Evolutionary conservation across 164 flowering plant genomes (phyloP), one percentile per base, ranked within the genome.

Genomic region (Macadamia tetraphylla): DNA sequence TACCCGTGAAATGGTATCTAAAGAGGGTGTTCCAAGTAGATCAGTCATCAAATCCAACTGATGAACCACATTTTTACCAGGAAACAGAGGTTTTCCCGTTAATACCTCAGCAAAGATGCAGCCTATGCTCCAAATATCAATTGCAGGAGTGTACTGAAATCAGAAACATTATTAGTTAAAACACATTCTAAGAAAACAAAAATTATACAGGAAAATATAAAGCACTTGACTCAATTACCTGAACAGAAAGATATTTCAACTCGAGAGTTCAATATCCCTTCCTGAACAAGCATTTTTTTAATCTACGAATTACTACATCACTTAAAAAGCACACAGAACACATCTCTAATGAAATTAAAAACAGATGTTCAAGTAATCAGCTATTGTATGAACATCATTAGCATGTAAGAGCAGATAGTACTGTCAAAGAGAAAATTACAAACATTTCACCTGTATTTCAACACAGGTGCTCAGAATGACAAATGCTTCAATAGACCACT

Each of bases 11-110:
- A 87, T 81, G 60, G 84, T 81, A 59, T 87, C 89, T 15, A 70
- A 46, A 55, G 85, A 69, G 44, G 91, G 91, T 58, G 86, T 77
- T 51, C 91, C 91, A 62, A 87, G 84, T 64, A 87, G 87, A 77
- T 87, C 88, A 53, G 91, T 87, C 51, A 87, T 87, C 73, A 87
- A 67, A 78, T 87, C 91, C 65, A 87, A 78, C 57, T 87, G 91
- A 82, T 87, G 89, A 58, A 80, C 85, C 48, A 87, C 84, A 78
- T 87, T 87, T 83, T 87, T 87, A 51, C 89, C 91, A n/a, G 91
- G 89, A 84, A 87, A 87, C 58, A 87, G 52, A 48, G 91, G 91
- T 74, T 82, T 85, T 64, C 91, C 91, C 8, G 82, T 82, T 75
- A 87, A 78, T 40, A 87, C 78, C 76, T 87, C 92, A 5, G 88